Conservation (phyloP, 2,329 filamentous ascomycete genomes). For the Fusarium fracticaudum region DNA sequence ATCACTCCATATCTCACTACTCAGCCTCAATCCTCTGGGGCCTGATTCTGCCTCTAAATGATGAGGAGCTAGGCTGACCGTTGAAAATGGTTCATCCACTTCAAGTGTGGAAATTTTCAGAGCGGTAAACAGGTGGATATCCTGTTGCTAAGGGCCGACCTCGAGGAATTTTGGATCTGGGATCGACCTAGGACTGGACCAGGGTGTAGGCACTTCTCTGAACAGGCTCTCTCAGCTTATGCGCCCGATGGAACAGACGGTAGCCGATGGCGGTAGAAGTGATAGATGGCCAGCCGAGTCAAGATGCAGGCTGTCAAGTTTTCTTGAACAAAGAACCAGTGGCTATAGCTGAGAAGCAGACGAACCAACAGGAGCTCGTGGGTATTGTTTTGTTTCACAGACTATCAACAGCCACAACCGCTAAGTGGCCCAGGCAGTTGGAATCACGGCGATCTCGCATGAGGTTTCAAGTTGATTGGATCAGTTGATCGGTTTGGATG, state of each 20-base stretch:
- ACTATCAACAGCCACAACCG: slow-evolving; percentile 6
- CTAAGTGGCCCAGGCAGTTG: slow-evolving; percentile 1
- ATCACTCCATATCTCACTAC: slow-evolving; percentile 8
- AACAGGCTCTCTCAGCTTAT: background rate
- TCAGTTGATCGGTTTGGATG: background rate
- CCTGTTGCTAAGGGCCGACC: slow-evolving; percentile 24
- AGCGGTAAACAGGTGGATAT: slow-evolving; percentile 17
- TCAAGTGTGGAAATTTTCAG: background rate
- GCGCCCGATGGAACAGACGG: background rate
- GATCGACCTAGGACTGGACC: slow-evolving; percentile 1
- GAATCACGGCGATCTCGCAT: slow-evolving; percentile 15
- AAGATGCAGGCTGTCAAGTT: background rate
- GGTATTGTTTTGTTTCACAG: slow-evolving; percentile 5
- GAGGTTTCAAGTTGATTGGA: background rate
- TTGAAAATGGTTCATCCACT: background rate
- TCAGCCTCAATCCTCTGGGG: slow-evolving; percentile 27
- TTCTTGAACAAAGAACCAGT: slow-evolving; percentile 8
- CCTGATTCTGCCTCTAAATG: slow-evolving; percentile 1
- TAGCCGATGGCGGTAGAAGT: background rate
- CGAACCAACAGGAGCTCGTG: slow-evolving; percentile 22
- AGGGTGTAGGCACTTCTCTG: slow-evolving; percentile 7
- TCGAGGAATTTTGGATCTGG: slow-evolving; percentile 3
- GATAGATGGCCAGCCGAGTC: background rate
- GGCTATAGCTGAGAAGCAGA: slow-evolving; percentile 6
- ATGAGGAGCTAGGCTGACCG: background rate